A percentile compares a stretch with the other conserved stretches of the same genome.
Conservation (phyloP, 2,329 filamentous ascomycete species). For the Claviceps spartinae region DNA sequence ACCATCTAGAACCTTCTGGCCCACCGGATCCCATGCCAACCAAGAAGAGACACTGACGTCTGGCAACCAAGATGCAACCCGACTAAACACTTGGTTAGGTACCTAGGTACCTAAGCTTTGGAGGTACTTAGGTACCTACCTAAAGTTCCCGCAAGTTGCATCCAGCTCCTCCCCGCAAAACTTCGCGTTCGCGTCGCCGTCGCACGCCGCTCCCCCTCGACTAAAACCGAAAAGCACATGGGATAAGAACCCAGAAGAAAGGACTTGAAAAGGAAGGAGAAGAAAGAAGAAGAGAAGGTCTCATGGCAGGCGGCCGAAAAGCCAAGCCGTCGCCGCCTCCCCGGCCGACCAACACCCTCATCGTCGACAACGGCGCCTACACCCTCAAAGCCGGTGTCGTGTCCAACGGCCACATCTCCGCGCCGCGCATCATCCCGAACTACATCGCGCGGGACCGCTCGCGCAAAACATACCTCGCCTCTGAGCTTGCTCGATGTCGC, state of each 20-base stretch:
- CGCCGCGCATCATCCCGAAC: slow-evolving; percentile 71
- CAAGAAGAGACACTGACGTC: too few relatives aligned
- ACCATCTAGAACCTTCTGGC: too few relatives aligned
- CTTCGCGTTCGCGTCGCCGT: too few relatives aligned
- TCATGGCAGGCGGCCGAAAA: slow-evolving; percentile 36
- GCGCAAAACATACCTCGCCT: slow-evolving; percentile 64
- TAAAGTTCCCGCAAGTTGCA: too few relatives aligned
- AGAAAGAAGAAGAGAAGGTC: neutral
- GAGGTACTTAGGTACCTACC: too few relatives aligned
- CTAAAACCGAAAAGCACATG: neutral
- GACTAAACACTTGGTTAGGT: too few relatives aligned
- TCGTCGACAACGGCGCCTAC: slow-evolving; percentile 88
- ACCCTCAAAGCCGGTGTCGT: slow-evolving; percentile 84
- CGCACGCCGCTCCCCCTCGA: too few relatives aligned
- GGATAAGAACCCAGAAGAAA: neutral
- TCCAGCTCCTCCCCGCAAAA: too few relatives aligned
- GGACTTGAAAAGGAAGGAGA: too few relatives aligned
- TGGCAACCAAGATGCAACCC: too few relatives aligned
- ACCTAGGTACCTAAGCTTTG: too few relatives aligned
- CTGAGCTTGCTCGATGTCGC: slow-evolving; percentile 63
- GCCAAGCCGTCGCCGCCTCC: slow-evolving; percentile 36
- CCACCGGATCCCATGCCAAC: too few relatives aligned
- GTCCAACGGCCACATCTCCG: slow-evolving; percentile 27
- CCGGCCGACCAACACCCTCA: slow-evolving; percentile 54
- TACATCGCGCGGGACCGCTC: slow-evolving; percentile 75